Percentiles rank a stretch among this genome's conserved stretches.
Evolutionary conservation across 106 monocot species (phyloP).

Genomic region (Acorus calamus): DNA sequence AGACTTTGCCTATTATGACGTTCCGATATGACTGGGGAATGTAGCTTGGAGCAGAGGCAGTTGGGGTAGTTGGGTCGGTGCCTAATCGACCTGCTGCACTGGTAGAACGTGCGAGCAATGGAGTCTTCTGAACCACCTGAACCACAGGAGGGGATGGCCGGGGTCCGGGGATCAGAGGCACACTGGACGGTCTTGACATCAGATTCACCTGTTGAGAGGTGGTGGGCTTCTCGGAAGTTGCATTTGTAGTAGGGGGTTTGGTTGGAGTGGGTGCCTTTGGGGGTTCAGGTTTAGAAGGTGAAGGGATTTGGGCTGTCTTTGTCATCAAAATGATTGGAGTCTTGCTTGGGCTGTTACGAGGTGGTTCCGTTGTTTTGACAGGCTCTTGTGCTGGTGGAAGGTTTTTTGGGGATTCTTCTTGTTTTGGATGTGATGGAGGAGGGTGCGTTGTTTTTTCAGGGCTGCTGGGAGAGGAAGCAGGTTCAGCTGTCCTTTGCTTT

Average conservation of each 20-base stretch:
- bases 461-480: constrained; percentile 22
- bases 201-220: constrained; percentile 13
- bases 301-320: constrained; percentile 12
- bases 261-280: constrained; percentile 20
- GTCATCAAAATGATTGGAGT: not conserved
- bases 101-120: constrained; percentile 49
- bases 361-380: not conserved
- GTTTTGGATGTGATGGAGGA: constrained; percentile 12
- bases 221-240: constrained; percentile 15
- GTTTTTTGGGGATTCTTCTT: constrained; percentile 4
- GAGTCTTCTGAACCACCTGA: constrained; percentile 25
- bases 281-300: constrained; percentile 29
- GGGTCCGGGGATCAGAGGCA: constrained; percentile 54
- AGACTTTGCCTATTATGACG: constrained; percentile 63
- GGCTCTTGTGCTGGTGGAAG: not conserved
- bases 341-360: constrained; percentile 3
- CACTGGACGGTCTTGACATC: constrained; percentile 69
- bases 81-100: constrained; percentile 55
- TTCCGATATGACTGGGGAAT: constrained; percentile 73
- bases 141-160: constrained; percentile 27
- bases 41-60: constrained; percentile 32
- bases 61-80: constrained; percentile 36
- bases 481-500: constrained; percentile 16
- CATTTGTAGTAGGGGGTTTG: constrained; percentile 7
- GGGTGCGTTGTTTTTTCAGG: constrained; percentile 18